These are phyloP conservation scores for Phytopythium chamaehyphon DNA, from an alignment of 352 stramenopile species.

Conservation along the genomic window DNA sequence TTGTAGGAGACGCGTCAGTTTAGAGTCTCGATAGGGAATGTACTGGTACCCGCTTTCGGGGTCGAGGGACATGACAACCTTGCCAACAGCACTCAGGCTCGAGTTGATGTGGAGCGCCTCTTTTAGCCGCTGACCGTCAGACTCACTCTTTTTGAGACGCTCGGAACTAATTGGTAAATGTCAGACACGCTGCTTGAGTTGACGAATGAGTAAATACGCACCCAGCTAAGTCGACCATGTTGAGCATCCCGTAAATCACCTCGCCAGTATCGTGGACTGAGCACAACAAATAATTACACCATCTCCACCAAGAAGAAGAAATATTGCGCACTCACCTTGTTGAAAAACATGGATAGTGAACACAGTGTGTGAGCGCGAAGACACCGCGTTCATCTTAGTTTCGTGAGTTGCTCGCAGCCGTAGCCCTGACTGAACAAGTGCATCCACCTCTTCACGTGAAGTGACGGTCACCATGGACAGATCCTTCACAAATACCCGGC, in stretches of 20 bases:
- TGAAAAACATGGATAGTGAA: constrained; percentile 87
- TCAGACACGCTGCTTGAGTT: not conserved
- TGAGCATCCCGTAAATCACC: constrained; percentile 83
- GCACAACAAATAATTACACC: not conserved
- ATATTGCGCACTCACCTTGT: constrained; percentile 47
- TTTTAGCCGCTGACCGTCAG: constrained; percentile 78
- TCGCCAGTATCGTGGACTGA: constrained; percentile 35
- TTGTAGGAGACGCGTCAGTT: constrained; percentile 77
- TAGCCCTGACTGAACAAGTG: constrained; percentile 83
- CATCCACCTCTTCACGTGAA: constrained; percentile 77
- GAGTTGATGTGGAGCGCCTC: constrained; percentile 87
- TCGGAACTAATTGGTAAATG: constrained; percentile 40
- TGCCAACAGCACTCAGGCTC: constrained; percentile 76
- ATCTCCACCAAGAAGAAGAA: not conserved
- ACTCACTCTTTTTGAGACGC: constrained; percentile 85
- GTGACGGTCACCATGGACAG: constrained; percentile 89
- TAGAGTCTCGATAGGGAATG: constrained; percentile 84
- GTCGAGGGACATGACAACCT: constrained; percentile 86
- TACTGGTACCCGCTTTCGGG: constrained; percentile 87
- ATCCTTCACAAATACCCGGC: constrained; percentile 92
- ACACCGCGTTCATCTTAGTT: constrained; percentile 92
- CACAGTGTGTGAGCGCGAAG: constrained; percentile 84
- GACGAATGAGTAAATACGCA: constrained; percentile 7
- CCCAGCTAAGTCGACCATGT: constrained; percentile 82
- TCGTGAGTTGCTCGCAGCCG: constrained; percentile 88